Base-by-base conservation (phyloP, 345 rosid genomes). In the Dovyalis caffra region DNA sequence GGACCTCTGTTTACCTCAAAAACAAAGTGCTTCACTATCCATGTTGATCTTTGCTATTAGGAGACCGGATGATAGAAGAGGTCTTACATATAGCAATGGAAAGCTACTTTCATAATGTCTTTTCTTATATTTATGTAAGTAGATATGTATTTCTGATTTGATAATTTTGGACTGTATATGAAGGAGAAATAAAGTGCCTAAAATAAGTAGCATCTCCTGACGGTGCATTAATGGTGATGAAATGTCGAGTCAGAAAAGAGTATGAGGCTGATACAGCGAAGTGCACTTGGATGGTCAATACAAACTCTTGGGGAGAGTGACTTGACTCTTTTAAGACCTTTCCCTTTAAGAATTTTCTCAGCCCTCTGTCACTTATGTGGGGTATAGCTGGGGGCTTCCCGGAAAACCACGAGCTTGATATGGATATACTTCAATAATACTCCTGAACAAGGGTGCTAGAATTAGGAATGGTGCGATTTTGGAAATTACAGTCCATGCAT, bases 241-340 rank as follows among this genome's bases (percentile, higher is more conserved):
- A 76, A 77, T 77, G 37, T 26, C 5, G 56, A 25, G 53, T 75
- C 45, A 62, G 31, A 56, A 58, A 70, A 23, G 3, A 34, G 29
- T 28, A 8, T 16, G 68, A 20, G 64, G 26, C 25, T 3, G 73
- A 6, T 73, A 76, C 7, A 8, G 67, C 71, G 76, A 58, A 66
- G 35, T 56, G 74, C 32, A 57, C 31, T 82, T 69, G 77, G 80
- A 64, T 70, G 83, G 82, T 80, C 84, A 82, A 71, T 62, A 53
- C 76, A 71, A 65, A 74, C 81, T 73, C 81, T 57, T 78, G 7
- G 43, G 69, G 78, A 76, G 51, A 66, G 70, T 33, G 83, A 80
- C 80, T 37, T 32, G 7, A 20, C 45, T 63, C 5, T 38, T 29
- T 1, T 61, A 37, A 15, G 47, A 9, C 29, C 74, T 64, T 51